phyloP scores from a whole-genome alignment of 2,329 filamentous ascomycete species.

The Hymenoscyphus repandus region DNA sequence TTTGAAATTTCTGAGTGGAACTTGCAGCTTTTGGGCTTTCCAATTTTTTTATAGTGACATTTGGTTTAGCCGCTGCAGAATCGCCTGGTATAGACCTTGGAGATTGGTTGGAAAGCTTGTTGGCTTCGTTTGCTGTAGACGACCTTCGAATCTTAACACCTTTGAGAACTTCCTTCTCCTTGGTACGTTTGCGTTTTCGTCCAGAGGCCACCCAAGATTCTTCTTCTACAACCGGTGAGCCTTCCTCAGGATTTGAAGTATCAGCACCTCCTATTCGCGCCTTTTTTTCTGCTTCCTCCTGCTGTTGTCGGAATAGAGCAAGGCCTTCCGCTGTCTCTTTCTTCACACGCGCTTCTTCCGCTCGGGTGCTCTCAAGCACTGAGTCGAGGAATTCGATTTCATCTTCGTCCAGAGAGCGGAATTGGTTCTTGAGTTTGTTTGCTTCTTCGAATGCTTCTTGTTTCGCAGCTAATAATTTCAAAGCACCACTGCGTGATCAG shows the following conservation, averaged over 20 bases:
- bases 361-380: conserved; percentile 43
- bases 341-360: conserved; percentile 49
- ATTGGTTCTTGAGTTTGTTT: conserved; percentile 68
- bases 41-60: conserved; percentile 2
- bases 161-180: conserved; percentile 34
- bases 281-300: conserved; percentile 35
- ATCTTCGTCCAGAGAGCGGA: conserved; percentile 70
- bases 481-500: conserved; percentile 32
- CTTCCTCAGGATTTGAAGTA: conserved; percentile 15
- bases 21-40: neutral
- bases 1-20: neutral
- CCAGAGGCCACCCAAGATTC: conserved; percentile 34
- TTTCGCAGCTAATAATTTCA: conserved; percentile 57
- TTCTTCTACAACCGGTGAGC: conserved; percentile 17
- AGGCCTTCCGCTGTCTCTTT: conserved; percentile 54
- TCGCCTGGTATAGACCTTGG: too few relatives aligned
- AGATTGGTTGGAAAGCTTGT: conserved; percentile 1
- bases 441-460: conserved; percentile 78
- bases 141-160: conserved; percentile 29
- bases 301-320: conserved; percentile 48
- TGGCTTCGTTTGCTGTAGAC: conserved; percentile 19
- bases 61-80: neutral
- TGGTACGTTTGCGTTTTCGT: conserved; percentile 36
- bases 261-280: conserved; percentile 19
- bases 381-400: conserved; percentile 71